These are phyloP conservation scores for Vachellia pachyceras DNA, from an alignment of 306 rosid genomes.

Conservation along the genomic window DNA sequence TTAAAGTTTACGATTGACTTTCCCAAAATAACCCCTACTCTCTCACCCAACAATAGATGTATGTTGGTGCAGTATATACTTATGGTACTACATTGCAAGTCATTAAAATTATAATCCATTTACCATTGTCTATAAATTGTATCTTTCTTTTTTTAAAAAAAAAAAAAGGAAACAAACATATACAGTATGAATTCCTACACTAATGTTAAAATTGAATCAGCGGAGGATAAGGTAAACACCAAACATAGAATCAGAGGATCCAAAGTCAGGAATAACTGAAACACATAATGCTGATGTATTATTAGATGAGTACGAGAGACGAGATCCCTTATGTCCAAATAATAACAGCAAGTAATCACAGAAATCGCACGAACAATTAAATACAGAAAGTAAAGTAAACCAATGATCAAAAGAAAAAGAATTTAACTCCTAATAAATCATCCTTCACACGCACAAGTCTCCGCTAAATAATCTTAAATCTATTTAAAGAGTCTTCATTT, in stretches of 20 bases:
- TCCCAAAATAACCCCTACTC: too few relatives aligned
- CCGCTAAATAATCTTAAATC: neutral
- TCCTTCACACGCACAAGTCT: neutral
- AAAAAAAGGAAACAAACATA: too few relatives aligned
- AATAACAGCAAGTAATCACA: constrained; percentile 18
- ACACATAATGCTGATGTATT: neutral
- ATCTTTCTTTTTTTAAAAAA: too few relatives aligned
- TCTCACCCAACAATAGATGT: too few relatives aligned
- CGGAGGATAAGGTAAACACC: neutral
- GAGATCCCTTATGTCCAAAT: constrained; percentile 37
- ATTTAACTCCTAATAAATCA: constrained; percentile 3
- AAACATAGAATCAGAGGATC: neutral
- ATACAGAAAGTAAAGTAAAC: neutral
- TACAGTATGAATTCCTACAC: neutral
- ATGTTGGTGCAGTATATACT: too few relatives aligned
- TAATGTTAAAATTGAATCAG: neutral
- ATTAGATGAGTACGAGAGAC: neutral
- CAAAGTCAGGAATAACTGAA: neutral
- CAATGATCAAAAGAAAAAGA: neutral
- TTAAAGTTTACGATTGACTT: too few relatives aligned
- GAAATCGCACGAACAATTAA: constrained; percentile 1
- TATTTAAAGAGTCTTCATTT: neutral
- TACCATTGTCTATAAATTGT: too few relatives aligned
- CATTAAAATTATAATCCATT: neutral
- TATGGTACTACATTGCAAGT: neutral